Evolutionary conservation across 176 grass and related monocot genomes (phyloP), one percentile per base, ranked within the genome.

Genomic region (Eleusine indica): DNA sequence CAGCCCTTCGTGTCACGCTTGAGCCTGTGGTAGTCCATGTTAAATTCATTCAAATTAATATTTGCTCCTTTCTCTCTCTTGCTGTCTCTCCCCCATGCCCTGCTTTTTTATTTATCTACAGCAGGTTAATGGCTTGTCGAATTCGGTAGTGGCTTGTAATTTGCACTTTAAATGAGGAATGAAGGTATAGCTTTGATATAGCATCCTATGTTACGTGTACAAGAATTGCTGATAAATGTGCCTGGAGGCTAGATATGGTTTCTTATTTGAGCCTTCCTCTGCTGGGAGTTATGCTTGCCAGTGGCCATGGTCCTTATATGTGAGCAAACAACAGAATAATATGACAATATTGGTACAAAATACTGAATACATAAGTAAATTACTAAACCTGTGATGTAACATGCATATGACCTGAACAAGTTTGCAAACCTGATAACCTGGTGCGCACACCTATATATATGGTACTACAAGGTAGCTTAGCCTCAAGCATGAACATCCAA

Each of bases 11-110:
- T 79, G 78, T 76, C 69, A 37, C 10, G 68, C 68, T 63, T 58
- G 84, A 83, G 79, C 79, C 72, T 35, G 18, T 82, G 39, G 64
- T 79, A 71, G 78, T 58, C 66, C 67, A 39, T 91, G 90, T 88
- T 91, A 76, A 89, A 89, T 89, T 88, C 79, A 83, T 86, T 91
- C 89, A 87, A 79, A 87, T 83, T 83, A 5, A 86, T 38, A 79
- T 37, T 83, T 43, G 14, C 19, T 16, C 21, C 53, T 19, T 21
- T 14, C 80, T 16, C 18, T 53, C 47, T 66, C 66, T 76, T 68
- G 46, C 72, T 76, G 16, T 74, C 58, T 35, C 8, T 44, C 25
- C 53, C 41, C 58, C 16, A 42, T 87, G 44, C 57, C 82, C 87
- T 92, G 90, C 87, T 90, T 70, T 86, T 88, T 85, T 88, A 83